phyloP scores from a whole-genome alignment of 306 rosid genomes.

The Prinsepia uniflora region DNA sequence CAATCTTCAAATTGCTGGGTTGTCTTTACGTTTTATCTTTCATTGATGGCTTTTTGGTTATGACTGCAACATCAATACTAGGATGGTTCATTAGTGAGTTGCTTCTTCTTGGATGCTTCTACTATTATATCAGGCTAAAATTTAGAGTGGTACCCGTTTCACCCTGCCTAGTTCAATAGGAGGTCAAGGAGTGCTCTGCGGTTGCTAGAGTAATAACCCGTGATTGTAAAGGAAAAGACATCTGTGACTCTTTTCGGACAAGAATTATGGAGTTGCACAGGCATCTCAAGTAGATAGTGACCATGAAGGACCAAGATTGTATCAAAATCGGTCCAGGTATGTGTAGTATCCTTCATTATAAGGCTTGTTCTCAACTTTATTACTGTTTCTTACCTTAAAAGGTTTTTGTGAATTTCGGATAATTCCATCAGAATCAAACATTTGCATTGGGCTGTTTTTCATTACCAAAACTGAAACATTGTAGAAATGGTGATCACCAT shows the following conservation, averaged over 20 bases:
- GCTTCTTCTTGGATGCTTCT: slow-evolving; percentile 31
- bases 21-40: slow-evolving; percentile 38
- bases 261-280: slow-evolving; percentile 34
- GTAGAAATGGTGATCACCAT: too few relatives aligned
- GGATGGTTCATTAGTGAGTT: slow-evolving; percentile 31
- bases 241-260: slow-evolving; percentile 31
- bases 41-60: slow-evolving; percentile 37
- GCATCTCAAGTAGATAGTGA: slow-evolving; percentile 35
- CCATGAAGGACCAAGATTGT: slow-evolving; percentile 30
- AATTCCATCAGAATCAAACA: not conserved
- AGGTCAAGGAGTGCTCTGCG: slow-evolving; percentile 31
- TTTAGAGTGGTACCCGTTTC: slow-evolving; percentile 22
- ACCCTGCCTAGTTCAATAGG: slow-evolving; percentile 34
- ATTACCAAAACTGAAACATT: too few relatives aligned
- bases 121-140: slow-evolving; percentile 31
- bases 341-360: slow-evolving; percentile 19
- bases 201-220: slow-evolving; percentile 37
- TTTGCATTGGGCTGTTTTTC: not conserved
- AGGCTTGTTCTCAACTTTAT: slow-evolving; percentile 7
- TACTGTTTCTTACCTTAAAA: not conserved
- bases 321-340: slow-evolving; percentile 46
- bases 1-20: slow-evolving; percentile 34
- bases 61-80: slow-evolving; percentile 26
- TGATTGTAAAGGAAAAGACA: slow-evolving; percentile 17
- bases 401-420: not conserved